phyloP scores from a whole-genome alignment of 2,329 filamentous ascomycete species.

The Ophiostoma fasciatum region DNA sequence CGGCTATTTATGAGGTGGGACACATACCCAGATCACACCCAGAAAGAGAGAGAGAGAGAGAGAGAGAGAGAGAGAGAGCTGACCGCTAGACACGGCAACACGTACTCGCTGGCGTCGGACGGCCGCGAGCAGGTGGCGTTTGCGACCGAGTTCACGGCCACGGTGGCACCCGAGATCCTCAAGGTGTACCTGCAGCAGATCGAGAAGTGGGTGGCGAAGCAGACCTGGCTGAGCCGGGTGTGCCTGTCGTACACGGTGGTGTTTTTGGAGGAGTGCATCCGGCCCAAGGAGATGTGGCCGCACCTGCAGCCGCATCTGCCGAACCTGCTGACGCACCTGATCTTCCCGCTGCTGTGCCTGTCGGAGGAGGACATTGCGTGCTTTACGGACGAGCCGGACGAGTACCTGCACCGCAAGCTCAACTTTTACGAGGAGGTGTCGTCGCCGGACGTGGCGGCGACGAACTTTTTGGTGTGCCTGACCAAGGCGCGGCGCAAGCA shows the following conservation, averaged over 20 bases:
- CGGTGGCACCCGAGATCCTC: constrained; percentile 88
- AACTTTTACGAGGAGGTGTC: constrained; percentile 98
- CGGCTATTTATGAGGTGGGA: constrained; percentile 80
- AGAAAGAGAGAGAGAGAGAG: too few relatives aligned
- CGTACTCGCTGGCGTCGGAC: constrained; percentile 59
- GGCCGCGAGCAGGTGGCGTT: constrained; percentile 59
- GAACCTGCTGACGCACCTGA: constrained; percentile 81
- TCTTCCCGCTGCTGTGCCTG: constrained; percentile 91
- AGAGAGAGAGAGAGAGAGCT: too few relatives aligned
- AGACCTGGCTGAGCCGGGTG: constrained; percentile 85
- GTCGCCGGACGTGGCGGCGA: constrained; percentile 85
- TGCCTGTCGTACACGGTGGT: constrained; percentile 87
- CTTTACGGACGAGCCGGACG: constrained; percentile 86
- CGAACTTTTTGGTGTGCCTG: constrained; percentile 88
- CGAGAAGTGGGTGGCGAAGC: constrained; percentile 94
- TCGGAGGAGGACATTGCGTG: constrained; percentile 84
- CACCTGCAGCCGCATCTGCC: constrained; percentile 87
- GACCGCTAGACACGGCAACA: constrained; percentile 67
- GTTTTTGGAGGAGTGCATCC: constrained; percentile 93
- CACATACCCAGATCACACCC: too few relatives aligned
- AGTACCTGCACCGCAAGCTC: constrained; percentile 92
- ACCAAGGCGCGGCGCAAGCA: constrained; percentile 93
- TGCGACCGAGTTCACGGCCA: constrained; percentile 78
- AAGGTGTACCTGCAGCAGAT: constrained; percentile 91
- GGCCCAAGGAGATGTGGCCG: constrained; percentile 93